Evolutionary conservation across 495 filamentous ascomycete species (phyloP).

Genomic region (Terfezia boudieri): DNA sequence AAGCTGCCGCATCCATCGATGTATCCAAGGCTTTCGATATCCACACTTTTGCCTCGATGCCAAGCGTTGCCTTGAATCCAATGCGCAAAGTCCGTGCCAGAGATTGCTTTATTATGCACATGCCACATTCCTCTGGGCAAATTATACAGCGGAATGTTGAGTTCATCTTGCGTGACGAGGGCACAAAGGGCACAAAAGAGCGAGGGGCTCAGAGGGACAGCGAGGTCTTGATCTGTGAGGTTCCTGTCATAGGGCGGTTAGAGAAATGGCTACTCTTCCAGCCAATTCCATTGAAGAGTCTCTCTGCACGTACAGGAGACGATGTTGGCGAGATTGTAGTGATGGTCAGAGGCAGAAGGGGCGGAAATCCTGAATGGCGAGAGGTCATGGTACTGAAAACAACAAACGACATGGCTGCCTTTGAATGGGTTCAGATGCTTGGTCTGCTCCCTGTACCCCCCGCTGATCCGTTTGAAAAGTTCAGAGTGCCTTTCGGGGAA

Average conservation of each 20-base stretch:
- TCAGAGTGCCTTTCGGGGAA: not conserved
- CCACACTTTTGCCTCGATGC: conserved; percentile 44
- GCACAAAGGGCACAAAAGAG: conserved; percentile 27
- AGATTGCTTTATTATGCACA: conserved; percentile 67
- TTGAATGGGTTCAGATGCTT: conserved; percentile 74
- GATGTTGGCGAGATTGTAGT: conserved; percentile 45
- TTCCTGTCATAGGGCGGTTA: conserved; percentile 27
- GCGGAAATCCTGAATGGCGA: conserved; percentile 42
- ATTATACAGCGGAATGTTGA: conserved; percentile 76
- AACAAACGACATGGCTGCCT: conserved; percentile 27
- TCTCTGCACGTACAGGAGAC: conserved; percentile 67
- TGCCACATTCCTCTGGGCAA: conserved; percentile 78
- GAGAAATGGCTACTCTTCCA: conserved; percentile 68
- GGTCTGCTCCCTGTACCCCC: conserved; percentile 59
- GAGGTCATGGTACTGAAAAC: conserved; percentile 62
- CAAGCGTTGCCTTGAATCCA: conserved; percentile 46
- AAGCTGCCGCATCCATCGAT: conserved; percentile 68
- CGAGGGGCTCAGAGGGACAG: conserved; percentile 22
- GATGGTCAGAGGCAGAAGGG: conserved; percentile 52
- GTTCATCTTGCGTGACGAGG: conserved; percentile 60
- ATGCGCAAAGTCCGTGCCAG: conserved; percentile 59
- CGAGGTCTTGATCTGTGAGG: conserved; percentile 77
- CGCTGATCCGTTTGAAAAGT: conserved; percentile 19
- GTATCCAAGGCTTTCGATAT: conserved; percentile 55
- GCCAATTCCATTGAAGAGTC: conserved; percentile 40